Evolutionary conservation across 305 asterid genomes (phyloP).

Genomic region (Solanum chacoense): DNA sequence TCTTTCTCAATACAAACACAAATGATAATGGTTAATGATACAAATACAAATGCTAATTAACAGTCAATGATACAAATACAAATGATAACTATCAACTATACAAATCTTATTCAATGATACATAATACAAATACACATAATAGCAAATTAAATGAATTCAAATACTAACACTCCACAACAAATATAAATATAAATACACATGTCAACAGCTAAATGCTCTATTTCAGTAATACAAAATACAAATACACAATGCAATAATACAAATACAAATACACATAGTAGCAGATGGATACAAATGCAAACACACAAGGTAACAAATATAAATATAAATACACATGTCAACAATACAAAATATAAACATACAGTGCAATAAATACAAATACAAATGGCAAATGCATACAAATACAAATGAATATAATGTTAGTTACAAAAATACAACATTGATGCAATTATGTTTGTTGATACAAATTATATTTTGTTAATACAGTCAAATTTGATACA

Average conservation of each 20-base stretch:
- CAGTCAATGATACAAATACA: too few relatives aligned
- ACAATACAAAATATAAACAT: background rate
- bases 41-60: too few relatives aligned
- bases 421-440: background rate
- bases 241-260: too few relatives aligned
- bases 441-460: background rate
- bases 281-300: background rate
- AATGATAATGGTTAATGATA: background rate
- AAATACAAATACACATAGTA: background rate
- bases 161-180: background rate
- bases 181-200: too few relatives aligned
- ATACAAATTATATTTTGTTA: background rate
- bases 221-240: too few relatives aligned
- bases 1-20: background rate
- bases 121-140: background rate
- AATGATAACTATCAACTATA: background rate
- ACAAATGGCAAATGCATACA: background rate
- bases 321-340: background rate
- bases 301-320: background rate
- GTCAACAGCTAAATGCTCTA: background rate
- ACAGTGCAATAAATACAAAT: background rate
- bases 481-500: background rate
- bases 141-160: background rate
- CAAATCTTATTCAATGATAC: background rate
- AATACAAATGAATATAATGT: background rate